Evolutionary conservation across 2,329 filamentous ascomycete genomes (phyloP), one percentile per base, ranked within the genome.

Genomic region (Sphaerulina vaccinii): DNA sequence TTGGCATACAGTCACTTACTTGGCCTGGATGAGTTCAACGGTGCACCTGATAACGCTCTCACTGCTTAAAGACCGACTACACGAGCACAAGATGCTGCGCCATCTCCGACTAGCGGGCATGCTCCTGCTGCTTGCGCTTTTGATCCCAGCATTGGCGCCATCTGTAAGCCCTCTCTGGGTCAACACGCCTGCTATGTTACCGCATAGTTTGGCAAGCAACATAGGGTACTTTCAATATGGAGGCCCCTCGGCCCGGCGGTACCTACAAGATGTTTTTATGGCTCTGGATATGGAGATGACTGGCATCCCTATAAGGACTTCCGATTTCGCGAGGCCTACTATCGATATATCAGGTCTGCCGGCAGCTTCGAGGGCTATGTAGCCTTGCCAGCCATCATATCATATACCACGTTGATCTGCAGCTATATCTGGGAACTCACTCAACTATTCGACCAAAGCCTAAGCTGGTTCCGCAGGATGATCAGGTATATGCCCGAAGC

Each of bases 41-140:
- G 56, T 59, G 9, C 58, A 60, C 35, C 48, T 60, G 9, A 49
- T 46, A 1, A 54, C 58, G 1, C 36, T 60, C 10, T 55, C 56
- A 1, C 16, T 57, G 0, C 24, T 60, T 10, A 38, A 44, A n/a
- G 47, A 48, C 5, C 24, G 15, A 13, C n/a, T 57, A 3, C 52
- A 48, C 8, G 22, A 15, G 5, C n/a, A 46, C 16, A 19, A 22
- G 1, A 1, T 6, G 10, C 32, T 55, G 5, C 46, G 52, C 8
- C 48, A 47, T n/a, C 3, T 47, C 10, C 42, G 57, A 5, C 9
- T 56, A 2, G 22, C 29, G 1, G 48, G 44, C 4, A 54, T 60
- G 51, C 23, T 48, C 5, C 21, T 44, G 1, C 35, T 60, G 2
- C 19, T 55, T 11, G 49, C 33, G 0, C 11, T 57, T 18, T 48